Base-by-base conservation (phyloP, 768 basidiomycete species). In the Hygrocybe coccinea region DNA sequence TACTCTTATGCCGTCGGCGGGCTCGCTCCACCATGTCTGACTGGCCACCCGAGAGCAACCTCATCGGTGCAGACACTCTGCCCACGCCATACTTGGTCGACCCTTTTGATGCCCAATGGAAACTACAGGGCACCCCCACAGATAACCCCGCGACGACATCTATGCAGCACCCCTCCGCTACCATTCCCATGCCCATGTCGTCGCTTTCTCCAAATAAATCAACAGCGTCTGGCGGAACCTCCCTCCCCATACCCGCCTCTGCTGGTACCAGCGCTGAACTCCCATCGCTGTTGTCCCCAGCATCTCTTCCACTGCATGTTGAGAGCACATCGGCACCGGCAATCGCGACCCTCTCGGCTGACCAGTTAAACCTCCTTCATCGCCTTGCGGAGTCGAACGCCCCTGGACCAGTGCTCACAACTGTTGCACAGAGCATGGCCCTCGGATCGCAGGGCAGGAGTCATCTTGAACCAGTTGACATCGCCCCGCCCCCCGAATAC, bases 401-500 rank as follows among this genome's bases (percentile, higher is more conserved):
- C 48, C 33, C 48, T 35, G 48, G 48, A 49, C 19, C 48, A 35
- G 48, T 49, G 48, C 48, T 49, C 29, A 25, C 25, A 35, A 21
- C 48, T 29, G 48, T 49, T 49, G 48, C 48, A 21, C 48, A 49
- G 48, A 49, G 48, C 48, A 49, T 49, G 48, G 48, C 29, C 48
- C 48, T 29, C 48, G 48, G 48, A 49, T 49, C 48, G 33, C 48
- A 9, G 33, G 48, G 33, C 7, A 34, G 48, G 48, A 25, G 19
- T 49, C 48, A 49, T n/a, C 48, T 15, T 49, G 48, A 15, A 49
- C 48, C 9, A 49, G 48, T 49, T 49, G 48, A 49, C 29, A 21
- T 19, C 24, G 48, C 25, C 25, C 33, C 48, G 29, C 48, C 48
- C 33, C 48, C 48, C 48, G 48, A 25, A 49, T 49, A 49, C 48